These are phyloP conservation scores for Phytophthora citricola DNA, from an alignment of 352 stramenopile species.

Conservation along the genomic window DNA sequence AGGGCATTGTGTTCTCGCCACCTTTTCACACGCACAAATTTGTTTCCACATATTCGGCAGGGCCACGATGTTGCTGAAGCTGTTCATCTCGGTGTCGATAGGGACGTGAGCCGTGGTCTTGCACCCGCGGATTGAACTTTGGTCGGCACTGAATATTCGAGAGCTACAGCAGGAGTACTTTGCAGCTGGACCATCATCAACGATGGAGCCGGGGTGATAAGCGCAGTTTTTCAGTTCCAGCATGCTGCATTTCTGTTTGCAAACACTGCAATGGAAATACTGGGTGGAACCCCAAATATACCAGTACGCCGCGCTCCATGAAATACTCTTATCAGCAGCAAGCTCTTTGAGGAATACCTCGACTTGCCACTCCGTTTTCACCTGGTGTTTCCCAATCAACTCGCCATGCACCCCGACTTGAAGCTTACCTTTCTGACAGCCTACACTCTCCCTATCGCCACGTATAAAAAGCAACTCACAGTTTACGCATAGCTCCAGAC, in stretches of 20 bases:
- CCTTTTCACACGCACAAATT: slow-evolving; percentile 29
- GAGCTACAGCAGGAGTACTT: slow-evolving; percentile 64
- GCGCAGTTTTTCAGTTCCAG: slow-evolving; percentile 51
- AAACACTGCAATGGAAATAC: slow-evolving; percentile 60
- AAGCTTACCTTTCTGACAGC: slow-evolving; percentile 48
- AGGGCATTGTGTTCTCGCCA: slow-evolving; percentile 28
- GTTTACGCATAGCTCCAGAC: slow-evolving; percentile 47
- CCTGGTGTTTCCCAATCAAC: slow-evolving; percentile 51
- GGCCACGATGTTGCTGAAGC: slow-evolving; percentile 28
- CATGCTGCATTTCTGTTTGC: slow-evolving; percentile 47
- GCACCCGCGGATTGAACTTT: slow-evolving; percentile 54
- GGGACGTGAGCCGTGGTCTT: slow-evolving; percentile 47
- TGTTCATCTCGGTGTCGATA: slow-evolving; percentile 14
- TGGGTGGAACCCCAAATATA: slow-evolving; percentile 78
- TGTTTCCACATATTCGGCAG: slow-evolving; percentile 53
- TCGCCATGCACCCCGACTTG: slow-evolving; percentile 58
- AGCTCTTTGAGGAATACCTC: slow-evolving; percentile 55
- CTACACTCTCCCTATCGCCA: slow-evolving; percentile 16
- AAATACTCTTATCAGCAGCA: slow-evolving; percentile 45
- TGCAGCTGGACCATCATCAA: slow-evolving; percentile 42
- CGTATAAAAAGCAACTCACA: slow-evolving; percentile 59
- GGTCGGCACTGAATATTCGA: slow-evolving; percentile 54
- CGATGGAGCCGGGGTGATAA: slow-evolving; percentile 55
- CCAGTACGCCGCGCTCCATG: slow-evolving; percentile 83
- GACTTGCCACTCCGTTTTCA: slow-evolving; percentile 50